Evolutionary conservation across 176 grass and related monocot species (phyloP).

Genomic region (Zea luxurians): DNA sequence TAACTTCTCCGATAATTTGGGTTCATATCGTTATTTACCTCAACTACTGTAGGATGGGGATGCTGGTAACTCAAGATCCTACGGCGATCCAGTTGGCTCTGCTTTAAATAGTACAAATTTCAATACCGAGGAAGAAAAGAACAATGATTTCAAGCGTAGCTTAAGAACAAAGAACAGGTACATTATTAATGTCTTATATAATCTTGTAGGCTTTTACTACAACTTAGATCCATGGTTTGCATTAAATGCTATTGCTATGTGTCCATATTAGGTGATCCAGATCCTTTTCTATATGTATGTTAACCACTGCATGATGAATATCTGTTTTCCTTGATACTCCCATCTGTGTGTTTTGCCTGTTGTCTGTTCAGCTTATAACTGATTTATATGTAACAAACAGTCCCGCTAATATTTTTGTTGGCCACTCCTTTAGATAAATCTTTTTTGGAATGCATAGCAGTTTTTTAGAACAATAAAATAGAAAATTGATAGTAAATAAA

Average conservation of each 20-base stretch:
- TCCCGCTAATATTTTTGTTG: neutral
- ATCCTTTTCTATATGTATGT: neutral
- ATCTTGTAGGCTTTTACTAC: constrained; percentile 16
- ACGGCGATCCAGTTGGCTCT: constrained; percentile 45
- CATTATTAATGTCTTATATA: constrained; percentile 8
- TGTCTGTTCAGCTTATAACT: constrained; percentile 17
- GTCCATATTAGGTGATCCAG: neutral
- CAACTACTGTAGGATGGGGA: constrained; percentile 94
- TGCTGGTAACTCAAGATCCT: constrained; percentile 56
- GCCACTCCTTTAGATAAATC: constrained; percentile 1
- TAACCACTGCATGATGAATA: neutral
- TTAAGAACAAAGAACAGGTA: constrained; percentile 52
- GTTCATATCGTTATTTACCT: constrained; percentile 98
- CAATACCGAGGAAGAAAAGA: constrained; percentile 44
- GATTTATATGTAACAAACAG: neutral
- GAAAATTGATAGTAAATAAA: neutral
- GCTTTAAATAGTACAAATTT: constrained; percentile 39
- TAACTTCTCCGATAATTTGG: constrained; percentile 83
- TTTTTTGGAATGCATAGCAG: neutral
- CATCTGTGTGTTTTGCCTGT: neutral
- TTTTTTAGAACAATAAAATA: neutral
- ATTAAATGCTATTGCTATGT: constrained; percentile 6
- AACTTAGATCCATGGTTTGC: constrained; percentile 25
- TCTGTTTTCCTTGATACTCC: neutral
- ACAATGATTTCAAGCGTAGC: constrained; percentile 42